Percentiles rank a stretch among this genome's conserved stretches.
These are phyloP conservation scores for Sporobolomyces pararoseus DNA, from an alignment of 768 basidiomycete genomes.

Conservation along the genomic window DNA sequence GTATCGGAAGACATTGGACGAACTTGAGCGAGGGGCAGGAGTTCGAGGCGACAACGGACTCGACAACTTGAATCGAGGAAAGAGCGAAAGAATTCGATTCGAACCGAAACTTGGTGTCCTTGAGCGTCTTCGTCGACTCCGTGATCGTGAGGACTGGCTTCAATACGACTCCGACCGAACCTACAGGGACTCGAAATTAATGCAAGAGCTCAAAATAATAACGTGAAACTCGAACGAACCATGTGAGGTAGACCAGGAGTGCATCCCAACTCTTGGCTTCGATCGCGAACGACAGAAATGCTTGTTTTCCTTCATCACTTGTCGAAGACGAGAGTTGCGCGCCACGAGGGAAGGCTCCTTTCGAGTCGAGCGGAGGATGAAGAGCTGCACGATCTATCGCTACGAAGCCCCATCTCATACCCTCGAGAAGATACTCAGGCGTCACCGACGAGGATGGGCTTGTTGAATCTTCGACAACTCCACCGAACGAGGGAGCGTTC, in stretches of 20 bases:
- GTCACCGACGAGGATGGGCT: background rate
- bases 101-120: conserved; percentile 13
- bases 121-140: conserved; percentile 19
- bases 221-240: too few relatives aligned
- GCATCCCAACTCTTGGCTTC: conserved; percentile 35
- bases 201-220: too few relatives aligned
- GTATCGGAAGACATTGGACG: background rate
- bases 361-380: conserved; percentile 19
- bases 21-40: conserved; percentile 5
- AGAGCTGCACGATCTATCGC: background rate
- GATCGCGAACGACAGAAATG: conserved; percentile 30
- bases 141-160: conserved; percentile 34
- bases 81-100: conserved; percentile 34
- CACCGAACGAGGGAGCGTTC: conserved; percentile 24
- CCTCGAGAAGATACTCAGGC: conserved; percentile 6
- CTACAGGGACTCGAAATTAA: background rate
- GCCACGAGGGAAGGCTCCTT: conserved; percentile 27
- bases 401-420: conserved; percentile 34
- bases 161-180: conserved; percentile 33
- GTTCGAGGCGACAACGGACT: conserved; percentile 21
- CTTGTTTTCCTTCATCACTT: conserved; percentile 3
- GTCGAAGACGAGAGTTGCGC: conserved; percentile 19
- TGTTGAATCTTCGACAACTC: conserved; percentile 7
- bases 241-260: conserved; percentile 30
- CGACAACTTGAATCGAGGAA: conserved; percentile 8